Percentiles rank a stretch among this genome's conserved stretches.
These are phyloP conservation scores for Amaranthus palmeri DNA, from an alignment of 148 eudicot genomes.

Conservation along the genomic window DNA sequence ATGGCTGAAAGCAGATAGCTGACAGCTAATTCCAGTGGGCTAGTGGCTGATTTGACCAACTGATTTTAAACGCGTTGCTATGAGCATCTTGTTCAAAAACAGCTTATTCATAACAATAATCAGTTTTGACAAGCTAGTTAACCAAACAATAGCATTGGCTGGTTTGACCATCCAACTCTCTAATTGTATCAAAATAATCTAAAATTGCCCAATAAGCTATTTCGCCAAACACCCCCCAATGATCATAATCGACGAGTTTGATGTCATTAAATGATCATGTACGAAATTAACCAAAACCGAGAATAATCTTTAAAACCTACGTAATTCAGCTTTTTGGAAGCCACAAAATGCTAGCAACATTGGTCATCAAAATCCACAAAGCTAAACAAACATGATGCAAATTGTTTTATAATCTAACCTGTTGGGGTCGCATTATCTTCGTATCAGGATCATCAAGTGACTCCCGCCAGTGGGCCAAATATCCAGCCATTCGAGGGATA, in stretches of 20 bases:
- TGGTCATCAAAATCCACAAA: background rate
- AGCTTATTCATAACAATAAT: too few relatives aligned
- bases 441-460: slow-evolving; percentile 98
- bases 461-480: slow-evolving; percentile 94
- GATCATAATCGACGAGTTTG: background rate
- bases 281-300: background rate
- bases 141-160: too few relatives aligned
- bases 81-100: too few relatives aligned
- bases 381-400: background rate
- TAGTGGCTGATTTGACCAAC: too few relatives aligned
- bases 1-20: too few relatives aligned
- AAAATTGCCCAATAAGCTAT: background rate
- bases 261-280: background rate
- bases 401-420: slow-evolving; percentile 41
- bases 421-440: slow-evolving; percentile 97
- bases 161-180: background rate
- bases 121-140: background rate
- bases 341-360: background rate
- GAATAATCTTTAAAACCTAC: background rate
- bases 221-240: too few relatives aligned
- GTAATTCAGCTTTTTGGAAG: background rate
- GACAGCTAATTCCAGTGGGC: too few relatives aligned
- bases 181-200: background rate
- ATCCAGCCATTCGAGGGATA: slow-evolving; percentile 99
- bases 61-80: too few relatives aligned